phyloP scores from a whole-genome alignment of 2,329 filamentous ascomycete genomes.

The Saccharata proteae region DNA sequence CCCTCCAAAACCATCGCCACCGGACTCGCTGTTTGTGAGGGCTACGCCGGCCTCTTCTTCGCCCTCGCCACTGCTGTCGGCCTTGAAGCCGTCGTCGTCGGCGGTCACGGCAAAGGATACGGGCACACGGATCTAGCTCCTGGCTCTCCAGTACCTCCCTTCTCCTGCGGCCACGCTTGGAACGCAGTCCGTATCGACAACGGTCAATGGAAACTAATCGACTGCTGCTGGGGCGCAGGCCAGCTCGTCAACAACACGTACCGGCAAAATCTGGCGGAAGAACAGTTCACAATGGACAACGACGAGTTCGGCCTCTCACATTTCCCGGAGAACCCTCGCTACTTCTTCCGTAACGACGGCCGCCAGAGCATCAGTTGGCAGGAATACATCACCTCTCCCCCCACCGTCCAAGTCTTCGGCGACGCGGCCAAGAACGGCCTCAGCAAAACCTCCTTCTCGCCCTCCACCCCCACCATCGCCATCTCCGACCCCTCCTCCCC shows the following conservation, averaged over 20 bases:
- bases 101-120: slow-evolving; percentile 77
- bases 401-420: slow-evolving; percentile 35
- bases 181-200: slow-evolving; percentile 82
- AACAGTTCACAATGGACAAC: slow-evolving; percentile 52
- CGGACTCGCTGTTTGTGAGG: slow-evolving; percentile 81
- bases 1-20: slow-evolving; percentile 61
- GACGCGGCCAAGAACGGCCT: slow-evolving; percentile 38
- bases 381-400: slow-evolving; percentile 59
- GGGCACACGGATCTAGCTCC: slow-evolving; percentile 53
- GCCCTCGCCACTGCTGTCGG: slow-evolving; percentile 69
- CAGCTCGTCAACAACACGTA: slow-evolving; percentile 49
- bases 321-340: slow-evolving; percentile 54
- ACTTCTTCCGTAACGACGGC: slow-evolving; percentile 68
- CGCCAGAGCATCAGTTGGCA: slow-evolving; percentile 56
- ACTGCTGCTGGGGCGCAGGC: slow-evolving; percentile 88
- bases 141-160: slow-evolving; percentile 54
- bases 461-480: slow-evolving; percentile 46
- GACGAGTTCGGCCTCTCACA: slow-evolving; percentile 72
- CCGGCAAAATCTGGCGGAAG: slow-evolving; percentile 54
- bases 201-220: slow-evolving; percentile 81
- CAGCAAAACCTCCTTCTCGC: slow-evolving; percentile 47
- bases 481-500: slow-evolving; percentile 38
- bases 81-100: slow-evolving; percentile 61
- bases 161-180: slow-evolving; percentile 68
- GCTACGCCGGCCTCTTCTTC: slow-evolving; percentile 74